Evolutionary conservation across 352 stramenopile genomes (phyloP), one percentile per base, ranked within the genome.

Genomic region (Pythium brassicae): DNA sequence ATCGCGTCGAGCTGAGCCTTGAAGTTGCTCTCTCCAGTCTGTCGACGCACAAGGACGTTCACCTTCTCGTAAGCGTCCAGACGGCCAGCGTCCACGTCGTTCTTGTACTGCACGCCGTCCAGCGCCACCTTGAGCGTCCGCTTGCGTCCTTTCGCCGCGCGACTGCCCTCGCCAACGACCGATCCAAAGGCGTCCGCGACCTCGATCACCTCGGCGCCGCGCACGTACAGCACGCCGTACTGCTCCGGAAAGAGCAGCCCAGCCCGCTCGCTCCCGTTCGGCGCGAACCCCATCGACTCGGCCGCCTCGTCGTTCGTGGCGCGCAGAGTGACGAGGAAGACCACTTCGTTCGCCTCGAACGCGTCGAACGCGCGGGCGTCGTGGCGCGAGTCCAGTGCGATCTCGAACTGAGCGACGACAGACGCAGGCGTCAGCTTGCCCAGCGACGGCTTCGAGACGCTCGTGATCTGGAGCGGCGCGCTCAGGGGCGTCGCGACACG

Each of bases 1-100:
- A 98, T 87, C n/a, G 92, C 97, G 57, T 97, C 86, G 11, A 99
- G 60, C 12, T 98, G 79, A 17, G 89, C 65, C 60, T 98, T 98
- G 65, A 99, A 99, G 65, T 98, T 98, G 63, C 98, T 98, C 26
- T 95, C 83, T 35, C 79, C 72, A 4, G 85, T 74, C 14, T 96
- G 72, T 9, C 94, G 67, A 42, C 96, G 78, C 22, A 99, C 75
- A 14, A 99, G 62, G 8, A 99, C 46, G 72, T 99, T 99, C 23
- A 97, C 77, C n/a, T 74, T 82, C 49, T 95, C 70, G 66, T 96
- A 97, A 9, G 88, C 72, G 22, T 87, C 77, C 12, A 86, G 57
- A 12, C 61, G 65, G 22, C 61, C 71, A 26, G 53, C 61, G 48
- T 83, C 77, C 20, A 95, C 59, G 68, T 99, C 97, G 1, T 69